phyloP scores from a whole-genome alignment of 257 asterid species.

The Fraxinus quadrangulata region DNA sequence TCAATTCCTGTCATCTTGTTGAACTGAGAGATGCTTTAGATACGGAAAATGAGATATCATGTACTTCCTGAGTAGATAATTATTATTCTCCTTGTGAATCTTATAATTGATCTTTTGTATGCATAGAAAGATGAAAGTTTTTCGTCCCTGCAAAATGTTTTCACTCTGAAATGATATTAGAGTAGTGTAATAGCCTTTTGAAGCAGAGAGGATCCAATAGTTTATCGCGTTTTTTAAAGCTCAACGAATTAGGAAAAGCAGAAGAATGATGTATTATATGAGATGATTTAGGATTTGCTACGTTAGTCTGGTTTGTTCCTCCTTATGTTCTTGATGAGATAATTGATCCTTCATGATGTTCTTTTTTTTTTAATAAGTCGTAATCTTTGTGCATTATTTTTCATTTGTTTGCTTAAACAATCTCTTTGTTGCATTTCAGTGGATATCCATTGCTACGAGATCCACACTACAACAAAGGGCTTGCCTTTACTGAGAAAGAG shows the following conservation, averaged over 20 bases:
- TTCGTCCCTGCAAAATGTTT: neutral
- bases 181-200: neutral
- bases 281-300: too few species aligned
- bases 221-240: slow-evolving; percentile 15
- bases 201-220: neutral
- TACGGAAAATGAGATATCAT: neutral
- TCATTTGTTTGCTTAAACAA: neutral
- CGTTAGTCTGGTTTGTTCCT: too few species aligned
- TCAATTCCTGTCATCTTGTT: neutral
- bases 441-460: slow-evolving; percentile 97
- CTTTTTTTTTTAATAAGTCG: neutral
- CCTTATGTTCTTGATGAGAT: neutral
- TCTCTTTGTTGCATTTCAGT: slow-evolving; percentile 47
- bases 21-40: neutral
- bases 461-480: slow-evolving; percentile 97
- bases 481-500: slow-evolving; percentile 85
- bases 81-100: neutral
- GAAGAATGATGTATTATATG: neutral
- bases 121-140: neutral
- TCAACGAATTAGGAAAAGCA: neutral
- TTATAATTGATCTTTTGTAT: slow-evolving; percentile 5
- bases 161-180: neutral
- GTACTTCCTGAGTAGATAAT: neutral
- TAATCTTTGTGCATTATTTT: neutral
- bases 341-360: neutral